Evolutionary conservation across 177 flowering plant species (phyloP).

Genomic region (Vitis hybrid): DNA sequence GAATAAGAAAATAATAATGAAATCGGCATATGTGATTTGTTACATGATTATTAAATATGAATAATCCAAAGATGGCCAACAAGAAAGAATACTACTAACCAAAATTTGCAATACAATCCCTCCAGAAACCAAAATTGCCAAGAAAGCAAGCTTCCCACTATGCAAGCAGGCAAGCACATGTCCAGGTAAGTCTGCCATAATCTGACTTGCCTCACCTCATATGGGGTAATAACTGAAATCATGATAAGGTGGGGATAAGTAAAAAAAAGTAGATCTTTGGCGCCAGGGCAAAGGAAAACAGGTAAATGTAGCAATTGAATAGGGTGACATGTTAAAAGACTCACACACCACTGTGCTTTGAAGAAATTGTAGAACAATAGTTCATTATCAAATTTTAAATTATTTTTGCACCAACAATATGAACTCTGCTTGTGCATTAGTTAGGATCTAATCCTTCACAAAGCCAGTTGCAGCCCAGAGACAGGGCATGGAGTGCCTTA

Average conservation of each 20-base stretch:
- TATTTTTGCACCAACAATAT: too few species aligned
- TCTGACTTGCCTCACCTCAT: slow-evolving; percentile 34
- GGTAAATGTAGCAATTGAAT: background rate
- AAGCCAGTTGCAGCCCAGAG: too few species aligned
- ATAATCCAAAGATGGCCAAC: background rate
- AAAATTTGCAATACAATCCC: slow-evolving; percentile 88
- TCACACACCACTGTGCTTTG: too few species aligned
- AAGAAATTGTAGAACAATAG: too few species aligned
- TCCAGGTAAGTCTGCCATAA: slow-evolving; percentile 80
- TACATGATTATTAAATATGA: background rate
- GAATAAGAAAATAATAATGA: slow-evolving; percentile 5
- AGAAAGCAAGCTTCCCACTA: slow-evolving; percentile 69
- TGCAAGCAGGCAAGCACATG: slow-evolving; percentile 68
- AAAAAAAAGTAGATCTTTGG: background rate
- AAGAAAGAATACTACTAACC: slow-evolving; percentile 40
- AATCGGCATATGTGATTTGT: background rate
- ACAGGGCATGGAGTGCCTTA: too few species aligned
- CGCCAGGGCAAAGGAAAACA: background rate
- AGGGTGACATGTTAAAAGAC: too few species aligned
- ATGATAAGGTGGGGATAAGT: background rate
- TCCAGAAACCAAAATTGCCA: slow-evolving; percentile 90
- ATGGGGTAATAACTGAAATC: slow-evolving; percentile 7
- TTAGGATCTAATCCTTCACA: too few species aligned
- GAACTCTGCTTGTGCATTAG: too few species aligned
- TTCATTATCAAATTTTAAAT: too few species aligned